Conservation (phyloP, 106 monocot species). For the Triglochin maritima region DNA sequence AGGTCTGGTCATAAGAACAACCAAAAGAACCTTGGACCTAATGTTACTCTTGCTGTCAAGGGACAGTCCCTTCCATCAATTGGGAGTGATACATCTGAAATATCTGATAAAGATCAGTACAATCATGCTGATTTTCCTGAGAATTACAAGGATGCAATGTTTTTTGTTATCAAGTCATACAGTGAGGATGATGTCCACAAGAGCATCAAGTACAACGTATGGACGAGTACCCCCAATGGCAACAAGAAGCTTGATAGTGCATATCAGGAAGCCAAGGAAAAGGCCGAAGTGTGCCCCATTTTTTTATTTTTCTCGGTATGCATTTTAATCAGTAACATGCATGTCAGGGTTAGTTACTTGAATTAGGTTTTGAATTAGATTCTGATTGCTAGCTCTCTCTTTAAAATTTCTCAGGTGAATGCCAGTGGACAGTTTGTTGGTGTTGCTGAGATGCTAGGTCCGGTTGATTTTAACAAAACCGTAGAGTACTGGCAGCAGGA, state of each 20-base stretch:
- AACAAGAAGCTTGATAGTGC: slow-evolving; percentile 87
- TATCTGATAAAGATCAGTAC: slow-evolving; percentile 43
- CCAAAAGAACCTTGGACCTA: slow-evolving; percentile 29
- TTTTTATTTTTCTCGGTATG: slow-evolving; percentile 92
- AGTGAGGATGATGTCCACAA: slow-evolving; percentile 95
- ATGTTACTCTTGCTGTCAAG: slow-evolving; percentile 40
- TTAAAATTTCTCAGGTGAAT: slow-evolving; percentile 48
- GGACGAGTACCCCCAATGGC: slow-evolving; percentile 84
- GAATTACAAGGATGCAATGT: slow-evolving; percentile 54
- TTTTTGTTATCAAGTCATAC: slow-evolving; percentile 89
- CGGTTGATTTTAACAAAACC: slow-evolving; percentile 87
- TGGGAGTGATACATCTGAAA: slow-evolving; percentile 16
- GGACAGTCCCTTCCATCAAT: slow-evolving; percentile 32
- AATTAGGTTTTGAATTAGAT: background rate
- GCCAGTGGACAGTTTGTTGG: slow-evolving; percentile 90
- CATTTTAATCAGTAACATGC: background rate
- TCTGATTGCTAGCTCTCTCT: background rate
- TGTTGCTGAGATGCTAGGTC: slow-evolving; percentile 85
- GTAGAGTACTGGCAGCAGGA: slow-evolving; percentile 89
- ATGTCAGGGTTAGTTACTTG: background rate
- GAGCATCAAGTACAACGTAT: slow-evolving; percentile 83
- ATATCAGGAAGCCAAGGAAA: slow-evolving; percentile 54
- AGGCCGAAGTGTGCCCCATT: slow-evolving; percentile 41
- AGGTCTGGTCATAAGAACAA: slow-evolving; percentile 41
- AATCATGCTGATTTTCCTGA: slow-evolving; percentile 54